A percentile compares a stretch with the other conserved stretches of the same genome.
Conservation (phyloP, 371 early-diverging fungal species). For the Apophysomyces elegans region DNA sequence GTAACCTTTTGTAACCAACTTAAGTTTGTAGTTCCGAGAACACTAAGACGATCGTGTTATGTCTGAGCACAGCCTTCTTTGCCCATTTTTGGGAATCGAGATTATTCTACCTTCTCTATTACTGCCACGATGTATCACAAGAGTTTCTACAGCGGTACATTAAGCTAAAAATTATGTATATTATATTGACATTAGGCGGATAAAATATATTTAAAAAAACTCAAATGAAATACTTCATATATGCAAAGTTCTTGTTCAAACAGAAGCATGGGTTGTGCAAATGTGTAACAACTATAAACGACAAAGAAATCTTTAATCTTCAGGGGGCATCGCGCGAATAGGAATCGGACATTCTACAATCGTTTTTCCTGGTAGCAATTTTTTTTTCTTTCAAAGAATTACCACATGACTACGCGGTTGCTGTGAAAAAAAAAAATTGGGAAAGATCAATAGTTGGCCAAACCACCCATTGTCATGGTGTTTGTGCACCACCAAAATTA, state of each 20-base stretch:
- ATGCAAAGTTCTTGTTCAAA: neutral
- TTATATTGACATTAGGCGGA: neutral
- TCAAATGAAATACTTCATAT: slow-evolving; percentile 9
- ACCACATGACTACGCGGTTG: neutral
- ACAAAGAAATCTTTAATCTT: neutral
- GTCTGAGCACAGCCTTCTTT: slow-evolving; percentile 10
- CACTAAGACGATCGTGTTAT: neutral
- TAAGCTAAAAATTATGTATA: neutral
- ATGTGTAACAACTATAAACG: slow-evolving; percentile 5
- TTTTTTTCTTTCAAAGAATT: neutral
- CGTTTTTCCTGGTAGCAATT: neutral
- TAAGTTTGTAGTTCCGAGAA: slow-evolving; percentile 4
- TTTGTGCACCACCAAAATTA: neutral
- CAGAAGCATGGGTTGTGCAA: slow-evolving; percentile 8
- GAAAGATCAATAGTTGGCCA: slow-evolving; percentile 8
- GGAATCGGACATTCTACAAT: slow-evolving; percentile 3
- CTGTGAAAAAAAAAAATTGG: slow-evolving; percentile 4
- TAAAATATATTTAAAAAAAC: neutral
- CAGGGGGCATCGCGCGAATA: slow-evolving; percentile 6
- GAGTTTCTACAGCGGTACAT: neutral
- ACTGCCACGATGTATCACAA: neutral
- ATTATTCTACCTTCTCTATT: slow-evolving; percentile 6
- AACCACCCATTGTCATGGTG: slow-evolving; percentile 8
- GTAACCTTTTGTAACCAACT: neutral
- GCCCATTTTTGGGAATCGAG: slow-evolving; percentile 2